Conservation (phyloP, 192 early-diverging fungal species). For the Endogone sp. region DNA sequence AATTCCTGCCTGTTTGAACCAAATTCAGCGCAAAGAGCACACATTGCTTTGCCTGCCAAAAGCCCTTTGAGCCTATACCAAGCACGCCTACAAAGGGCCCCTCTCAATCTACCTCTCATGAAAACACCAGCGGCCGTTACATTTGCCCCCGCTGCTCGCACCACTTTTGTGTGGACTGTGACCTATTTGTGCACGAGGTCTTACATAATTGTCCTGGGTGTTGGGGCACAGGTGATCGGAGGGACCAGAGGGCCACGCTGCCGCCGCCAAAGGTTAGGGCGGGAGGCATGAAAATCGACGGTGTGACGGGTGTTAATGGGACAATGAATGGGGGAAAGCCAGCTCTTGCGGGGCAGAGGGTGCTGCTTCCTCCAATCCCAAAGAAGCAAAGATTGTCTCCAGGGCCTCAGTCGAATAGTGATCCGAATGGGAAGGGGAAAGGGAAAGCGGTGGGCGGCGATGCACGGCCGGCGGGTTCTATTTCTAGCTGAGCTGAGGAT, state of each 20-base stretch:
- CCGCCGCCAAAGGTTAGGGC: background rate
- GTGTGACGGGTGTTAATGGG: background rate
- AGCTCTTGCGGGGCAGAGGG: background rate
- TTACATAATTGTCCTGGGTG: slow-evolving; percentile 88
- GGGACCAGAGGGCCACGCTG: background rate
- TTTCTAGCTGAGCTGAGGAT: background rate
- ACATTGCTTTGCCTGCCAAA: slow-evolving; percentile 47
- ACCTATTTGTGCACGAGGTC: slow-evolving; percentile 89
- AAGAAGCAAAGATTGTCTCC: background rate
- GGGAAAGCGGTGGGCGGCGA: background rate
- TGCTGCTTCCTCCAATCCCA: background rate
- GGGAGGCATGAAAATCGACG: background rate
- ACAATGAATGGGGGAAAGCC: background rate
- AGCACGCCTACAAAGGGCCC: slow-evolving; percentile 12
- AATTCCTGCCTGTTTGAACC: background rate
- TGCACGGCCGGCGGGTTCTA: background rate
- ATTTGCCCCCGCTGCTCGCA: slow-evolving; percentile 75
- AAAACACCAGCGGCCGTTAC: slow-evolving; percentile 49
- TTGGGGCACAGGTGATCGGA: slow-evolving; percentile 14
- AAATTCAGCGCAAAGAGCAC: slow-evolving; percentile 28
- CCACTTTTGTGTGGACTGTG: slow-evolving; percentile 88
- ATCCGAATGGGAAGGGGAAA: background rate
- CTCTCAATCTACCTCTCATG: slow-evolving; percentile 9
- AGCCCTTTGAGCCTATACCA: slow-evolving; percentile 29
- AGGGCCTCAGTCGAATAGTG: background rate